Evolutionary conservation across 805 yeast species (phyloP).

Genomic region (Barnettozyma sucrosica): DNA sequence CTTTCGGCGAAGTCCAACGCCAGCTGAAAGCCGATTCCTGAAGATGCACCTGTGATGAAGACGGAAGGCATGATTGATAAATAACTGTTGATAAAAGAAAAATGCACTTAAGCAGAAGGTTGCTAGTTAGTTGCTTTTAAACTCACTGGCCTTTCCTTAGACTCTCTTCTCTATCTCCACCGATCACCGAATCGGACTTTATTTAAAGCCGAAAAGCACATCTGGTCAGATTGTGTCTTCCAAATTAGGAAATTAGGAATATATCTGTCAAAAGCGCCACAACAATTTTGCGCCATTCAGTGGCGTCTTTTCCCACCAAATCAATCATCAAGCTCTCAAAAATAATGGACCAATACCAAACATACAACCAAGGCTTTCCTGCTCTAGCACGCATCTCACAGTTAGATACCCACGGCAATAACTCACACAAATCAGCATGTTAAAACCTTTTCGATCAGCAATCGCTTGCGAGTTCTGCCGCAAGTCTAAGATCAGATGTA

Average conservation of each 20-base stretch:
- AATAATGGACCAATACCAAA: neutral
- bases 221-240: too few species aligned
- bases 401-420: too few species aligned
- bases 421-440: neutral
- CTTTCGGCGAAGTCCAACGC: conserved; percentile 38
- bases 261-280: neutral
- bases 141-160: too few species aligned
- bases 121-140: too few species aligned
- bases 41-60: conserved; percentile 54
- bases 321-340: neutral
- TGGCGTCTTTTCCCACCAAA: neutral
- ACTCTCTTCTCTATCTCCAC: too few species aligned
- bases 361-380: neutral
- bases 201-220: too few species aligned
- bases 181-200: too few species aligned
- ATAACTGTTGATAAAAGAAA: neutral
- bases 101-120: neutral
- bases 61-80: conserved; percentile 26
- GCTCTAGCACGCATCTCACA: neutral
- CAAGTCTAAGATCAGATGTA: conserved; percentile 12
- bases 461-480: conserved; percentile 15
- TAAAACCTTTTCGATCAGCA: conserved; percentile 8
- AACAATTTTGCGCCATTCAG: neutral
- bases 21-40: conserved; percentile 50
- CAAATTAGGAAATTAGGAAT: neutral